Base-by-base conservation (phyloP, 2,329 filamentous ascomycete species). In the Paracoccidioides brasiliensis region DNA sequence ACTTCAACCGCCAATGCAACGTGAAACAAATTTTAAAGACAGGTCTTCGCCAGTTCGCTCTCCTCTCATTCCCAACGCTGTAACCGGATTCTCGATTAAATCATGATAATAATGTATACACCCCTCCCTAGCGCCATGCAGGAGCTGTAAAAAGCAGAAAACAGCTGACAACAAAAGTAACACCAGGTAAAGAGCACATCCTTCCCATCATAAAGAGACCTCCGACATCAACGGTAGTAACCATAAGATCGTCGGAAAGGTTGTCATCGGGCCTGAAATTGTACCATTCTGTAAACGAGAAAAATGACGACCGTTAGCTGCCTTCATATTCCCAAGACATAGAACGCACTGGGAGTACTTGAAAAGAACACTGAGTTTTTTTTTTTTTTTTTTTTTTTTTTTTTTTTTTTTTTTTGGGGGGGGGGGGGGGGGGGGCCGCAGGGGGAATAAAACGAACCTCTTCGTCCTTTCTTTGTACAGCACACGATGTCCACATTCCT, bases 391-490 rank as follows among this genome's bases (percentile, higher is more conserved):
- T 22, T 1, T 22, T 2, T 22, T 22, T 22, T 22, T 22, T 22
- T 22, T 22, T 22, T 22, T 22, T 22, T 22, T 22, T 22, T 22
- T 22, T 22, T 22, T 22, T 22, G 22, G 22, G 22, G 1, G 22
- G 22, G 22, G 22, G 22, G 22, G 22, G 22, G 22, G 22, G 22
- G 22, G 49, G 49, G 46, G 53, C n/a, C n/a, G n/a, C n/a, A n/a
- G n/a, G 35, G 53, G 5, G 37, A 35, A 35, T 10, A 32, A 28
- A 50, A 75, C 85, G 73, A 70, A 96, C 93, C 93, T 83, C 79
- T 95, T 96, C 46, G 93, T 98, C 68, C 93, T 77, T 81, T 96
- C 88, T 81, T 98, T 98, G 75, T 97, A 97, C 63, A 98, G 75
- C 59, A 98, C 90, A 62, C 93, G 84, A 67, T 95, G 93, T 6